Base-by-base conservation (phyloP, 768 basidiomycete species). In the Dacryopinax primogenitus region DNA sequence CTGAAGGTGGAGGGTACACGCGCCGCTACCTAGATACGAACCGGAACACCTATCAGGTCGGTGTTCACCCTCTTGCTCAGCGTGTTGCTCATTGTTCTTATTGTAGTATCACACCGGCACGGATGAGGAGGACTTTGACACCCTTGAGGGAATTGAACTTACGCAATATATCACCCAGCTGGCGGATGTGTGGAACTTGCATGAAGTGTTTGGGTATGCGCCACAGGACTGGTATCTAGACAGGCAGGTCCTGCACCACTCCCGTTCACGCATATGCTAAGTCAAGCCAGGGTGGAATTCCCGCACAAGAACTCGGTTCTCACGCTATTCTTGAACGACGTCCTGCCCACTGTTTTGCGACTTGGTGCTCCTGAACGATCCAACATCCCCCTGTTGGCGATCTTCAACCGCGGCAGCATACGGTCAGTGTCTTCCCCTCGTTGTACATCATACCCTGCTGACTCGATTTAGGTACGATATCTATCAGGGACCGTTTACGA, bases 11-110 rank as follows among this genome's bases (percentile, higher is more conserved):
- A 76, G 75, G 44, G 74, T 58, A 0, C 61, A 62, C 21, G 71
- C 79, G 90, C 32, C 79, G 89, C 32, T 92, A 92, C 72, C 76
- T 92, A 16, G 89, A 92, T 69, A 82, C 87, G 44, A 92, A 92
- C 71, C 83, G 86, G 28, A 82, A 86, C 32, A 86, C 86, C 12
- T 90, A 84, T 65, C 82, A 90, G 75, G 83, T 87, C 69, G n/a
- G 72, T 71, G 12, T 68, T 72, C 63, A 70, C 65, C 9, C 69
- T 71, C 23, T 23, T 34, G 21, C 62, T 65, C 6, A 63, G 4
- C 16, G 23, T 2, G 30, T 3, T 51, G 16, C 18, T 11, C 16
- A 1, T 15, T 1, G 12, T 35, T 15, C 23, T 16, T 16, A n/a
- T 26, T 6, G 12, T 67, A 87, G 82, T 93, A 81, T 73, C 91